A percentile compares a stretch with the other conserved stretches of the same genome.
These are phyloP conservation scores for Camelina neglecta DNA, from an alignment of 345 rosid species.

Conservation along the genomic window DNA sequence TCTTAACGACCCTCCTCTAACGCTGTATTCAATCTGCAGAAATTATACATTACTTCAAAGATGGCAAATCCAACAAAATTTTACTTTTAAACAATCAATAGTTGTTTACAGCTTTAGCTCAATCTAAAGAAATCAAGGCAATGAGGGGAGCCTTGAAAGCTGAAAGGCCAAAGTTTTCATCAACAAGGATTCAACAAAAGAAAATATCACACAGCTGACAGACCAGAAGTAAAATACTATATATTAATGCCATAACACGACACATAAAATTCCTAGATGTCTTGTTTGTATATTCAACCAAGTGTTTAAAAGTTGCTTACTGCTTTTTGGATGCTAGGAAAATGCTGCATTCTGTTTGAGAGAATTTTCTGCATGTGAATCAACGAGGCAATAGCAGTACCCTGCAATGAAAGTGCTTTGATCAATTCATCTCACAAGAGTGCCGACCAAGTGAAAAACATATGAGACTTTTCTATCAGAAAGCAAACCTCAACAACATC, in stretches of 20 bases:
- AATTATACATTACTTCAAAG: conserved; percentile 4
- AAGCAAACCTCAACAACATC: conserved; percentile 95
- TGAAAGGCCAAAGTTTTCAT: background rate
- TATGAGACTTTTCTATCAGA: background rate
- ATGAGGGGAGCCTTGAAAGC: background rate
- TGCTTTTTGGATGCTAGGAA: conserved; percentile 83
- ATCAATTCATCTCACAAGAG: conserved; percentile 29
- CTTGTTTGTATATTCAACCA: background rate
- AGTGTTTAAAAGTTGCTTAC: conserved; percentile 46
- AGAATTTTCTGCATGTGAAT: conserved; percentile 94
- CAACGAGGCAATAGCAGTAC: conserved; percentile 93
- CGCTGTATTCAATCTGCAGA: conserved; percentile 84
- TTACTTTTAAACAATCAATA: background rate
- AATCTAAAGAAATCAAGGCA: background rate
- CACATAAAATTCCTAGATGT: background rate
- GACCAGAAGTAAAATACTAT: background rate
- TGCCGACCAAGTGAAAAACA: conserved; percentile 32
- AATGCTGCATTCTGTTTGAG: conserved; percentile 85
- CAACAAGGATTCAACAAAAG: conserved; percentile 1
- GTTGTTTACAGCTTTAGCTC: background rate
- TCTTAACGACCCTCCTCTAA: conserved; percentile 83
- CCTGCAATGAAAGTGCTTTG: conserved; percentile 55
- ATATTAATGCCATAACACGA: background rate
- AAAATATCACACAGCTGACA: background rate
- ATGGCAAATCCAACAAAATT: conserved; percentile 2